Evolutionary conservation across 768 basidiomycete species (phyloP), one percentile per base, ranked within the genome.

Genomic region (Serendipita indica): DNA sequence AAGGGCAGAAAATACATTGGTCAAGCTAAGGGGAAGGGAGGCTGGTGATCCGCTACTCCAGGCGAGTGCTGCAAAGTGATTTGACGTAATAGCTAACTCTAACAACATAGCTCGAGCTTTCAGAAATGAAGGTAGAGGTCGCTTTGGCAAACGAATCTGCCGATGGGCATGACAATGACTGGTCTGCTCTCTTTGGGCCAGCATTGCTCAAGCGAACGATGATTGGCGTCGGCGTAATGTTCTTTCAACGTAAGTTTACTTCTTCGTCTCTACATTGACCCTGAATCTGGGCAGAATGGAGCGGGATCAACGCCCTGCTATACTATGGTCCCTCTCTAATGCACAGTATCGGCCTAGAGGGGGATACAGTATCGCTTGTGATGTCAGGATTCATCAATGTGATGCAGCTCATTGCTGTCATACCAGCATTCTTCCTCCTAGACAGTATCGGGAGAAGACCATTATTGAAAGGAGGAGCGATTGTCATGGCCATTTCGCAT

Each of bases 301-400:
- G 81, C 60, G 88, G 88, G 1, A 90, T 89, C 62, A 90, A 89
- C 65, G 86, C 88, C 7, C 67, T 90, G 32, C 72, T 89, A 5
- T 90, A 89, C 64, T 90, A 88, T 63, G 87, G 86, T 0, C 88
- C 88, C 0, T 80, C 79, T 0, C 73, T 90, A 2, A 77, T 89
- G 45, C 74, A 68, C 32, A 79, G 72, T 54, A 74, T 89, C 41
- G 86, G 85, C 3, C 61, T 89, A 27, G 70, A 72, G 20, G 81
- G 82, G 16, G 78, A 81, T 60, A 75, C 73, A 0, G 74, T 79
- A 5, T 75, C 80, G 0, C 73, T 89, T 0, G 63, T 87, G n/a
- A 80, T 83, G 2, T 78, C 84, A 0, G 88, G 88, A 22, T 85
- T 87, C 0, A 81, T 89, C 62, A 86, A 85, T 14, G 77, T 90